Base-by-base conservation (phyloP, 495 filamentous ascomycete genomes). In the Apiosordaria backusii region DNA sequence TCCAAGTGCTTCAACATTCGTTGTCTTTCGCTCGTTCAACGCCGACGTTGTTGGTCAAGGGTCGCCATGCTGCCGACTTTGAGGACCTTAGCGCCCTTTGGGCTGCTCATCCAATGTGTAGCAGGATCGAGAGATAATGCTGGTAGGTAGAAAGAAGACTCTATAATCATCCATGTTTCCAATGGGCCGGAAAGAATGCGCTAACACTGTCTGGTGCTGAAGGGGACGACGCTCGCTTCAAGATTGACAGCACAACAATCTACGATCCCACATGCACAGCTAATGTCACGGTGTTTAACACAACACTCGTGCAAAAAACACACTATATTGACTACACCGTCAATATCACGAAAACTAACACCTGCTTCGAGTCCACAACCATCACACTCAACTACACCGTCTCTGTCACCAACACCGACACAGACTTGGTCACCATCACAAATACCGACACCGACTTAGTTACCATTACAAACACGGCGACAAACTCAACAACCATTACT, bases 381-480 rank as follows among this genome's bases (percentile, higher is more conserved):
- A 52, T 57, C 5, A 60, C 19, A 18, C 52, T 55, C 52, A 19
- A 23, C n/a, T 55, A 55, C 23, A 18, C 24, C 3, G 57, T 59
- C 7, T 25, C 57, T 18, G 22, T 59, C 19, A 59, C 57, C 16
- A 55, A 55, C 55, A 65, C 62, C 50, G 55, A 66, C 45, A 63
- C 65, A 1, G 65, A 58, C 23, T 60, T 29, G 54, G 57, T 29
- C n/a, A 62, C 62, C 6, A 52, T 60, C 24, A 67, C 68, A 9
- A 54, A 62, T 29, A 67, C 65, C 21, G 62, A 62, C 50, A 70
- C 65, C 4, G 65, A 68, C 54, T 60, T 26, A 0, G 45, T 50
- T 3, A 67, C 61, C 0, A 27, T 66, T 25, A 68, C 65, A 21
- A 67, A 65, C 60, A 65, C 64, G 1, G 45, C 52, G 6, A 66